Conservation (phyloP, 1,139 yeast genomes). For the Debaryomyces fabryi region DNA sequence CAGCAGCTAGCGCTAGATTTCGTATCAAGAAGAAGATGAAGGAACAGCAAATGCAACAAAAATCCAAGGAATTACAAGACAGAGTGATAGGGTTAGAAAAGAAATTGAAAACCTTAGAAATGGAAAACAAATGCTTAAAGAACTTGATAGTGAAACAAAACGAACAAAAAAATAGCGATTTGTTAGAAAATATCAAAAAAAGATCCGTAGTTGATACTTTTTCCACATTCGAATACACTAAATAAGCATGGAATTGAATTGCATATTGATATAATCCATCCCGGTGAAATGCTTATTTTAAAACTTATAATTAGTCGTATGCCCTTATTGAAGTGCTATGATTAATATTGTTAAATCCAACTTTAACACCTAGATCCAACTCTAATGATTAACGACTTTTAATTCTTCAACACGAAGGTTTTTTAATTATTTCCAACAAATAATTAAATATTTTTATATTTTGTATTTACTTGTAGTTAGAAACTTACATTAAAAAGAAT, state of each 20-base stretch:
- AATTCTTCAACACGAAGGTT: slow-evolving; percentile 10
- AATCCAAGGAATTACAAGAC: slow-evolving; percentile 46
- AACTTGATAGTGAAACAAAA: slow-evolving; percentile 52
- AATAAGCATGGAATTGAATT: slow-evolving; percentile 1
- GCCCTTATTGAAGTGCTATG: not conserved
- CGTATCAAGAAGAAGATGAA: slow-evolving; percentile 61
- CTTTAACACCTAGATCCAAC: slow-evolving; percentile 13
- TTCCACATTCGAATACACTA: slow-evolving; percentile 36
- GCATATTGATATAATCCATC: not conserved
- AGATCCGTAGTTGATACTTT: slow-evolving; percentile 39
- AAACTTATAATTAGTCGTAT: not conserved
- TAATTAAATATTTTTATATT: slow-evolving; percentile 8
- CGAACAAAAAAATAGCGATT: slow-evolving; percentile 44
- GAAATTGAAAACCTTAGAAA: slow-evolving; percentile 57
- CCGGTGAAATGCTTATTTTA: not conserved
- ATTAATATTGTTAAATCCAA: slow-evolving; percentile 11
- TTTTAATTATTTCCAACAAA: slow-evolving; percentile 12
- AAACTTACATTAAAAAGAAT: not conserved
- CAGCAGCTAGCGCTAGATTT: slow-evolving; percentile 66
- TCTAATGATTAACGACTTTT: slow-evolving; percentile 13
- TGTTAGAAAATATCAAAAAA: slow-evolving; percentile 45
- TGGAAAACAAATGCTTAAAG: slow-evolving; percentile 76
- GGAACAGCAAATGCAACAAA: slow-evolving; percentile 60
- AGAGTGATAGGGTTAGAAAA: slow-evolving; percentile 42
- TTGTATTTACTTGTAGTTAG: slow-evolving; percentile 5